Conservation (phyloP, 495 filamentous ascomycete species). For the Pyrenula massariospora region DNA sequence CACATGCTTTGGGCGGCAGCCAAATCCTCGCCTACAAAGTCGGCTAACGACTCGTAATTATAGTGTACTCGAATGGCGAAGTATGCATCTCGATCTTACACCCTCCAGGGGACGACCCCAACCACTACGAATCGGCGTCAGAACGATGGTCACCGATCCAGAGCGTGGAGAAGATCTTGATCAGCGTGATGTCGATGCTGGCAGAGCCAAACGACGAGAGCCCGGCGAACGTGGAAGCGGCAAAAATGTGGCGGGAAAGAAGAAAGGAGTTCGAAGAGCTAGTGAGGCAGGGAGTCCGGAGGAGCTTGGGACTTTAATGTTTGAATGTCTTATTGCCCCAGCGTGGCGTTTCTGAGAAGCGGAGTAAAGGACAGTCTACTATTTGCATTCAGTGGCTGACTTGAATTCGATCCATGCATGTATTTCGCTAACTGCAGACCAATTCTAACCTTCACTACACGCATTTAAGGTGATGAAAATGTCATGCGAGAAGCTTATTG, state of each 20-base stretch:
- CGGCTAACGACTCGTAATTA: too few relatives aligned
- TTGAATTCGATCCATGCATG: too few relatives aligned
- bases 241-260: slow-evolving; percentile 94
- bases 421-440: too few relatives aligned
- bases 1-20: too few relatives aligned
- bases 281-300: slow-evolving; percentile 69
- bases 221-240: slow-evolving; percentile 94
- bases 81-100: slow-evolving; percentile 99
- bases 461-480: too few relatives aligned
- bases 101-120: slow-evolving; percentile 95
- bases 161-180: slow-evolving; percentile 94
- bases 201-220: slow-evolving; percentile 98
- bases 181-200: slow-evolving; percentile 97
- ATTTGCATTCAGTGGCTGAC: too few relatives aligned
- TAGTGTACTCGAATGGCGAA: slow-evolving; percentile 82
- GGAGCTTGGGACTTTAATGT: slow-evolving; percentile 43
- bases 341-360: neutral
- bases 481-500: neutral
- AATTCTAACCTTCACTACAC: too few relatives aligned
- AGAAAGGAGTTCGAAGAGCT: slow-evolving; percentile 74
- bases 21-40: too few relatives aligned
- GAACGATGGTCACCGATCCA: slow-evolving; percentile 97
- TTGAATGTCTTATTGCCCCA: neutral
- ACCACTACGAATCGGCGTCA: slow-evolving; percentile 93
- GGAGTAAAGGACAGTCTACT: too few relatives aligned